phyloP scores from a whole-genome alignment of 2,329 filamentous ascomycete species.

The Neonectria hederae region DNA sequence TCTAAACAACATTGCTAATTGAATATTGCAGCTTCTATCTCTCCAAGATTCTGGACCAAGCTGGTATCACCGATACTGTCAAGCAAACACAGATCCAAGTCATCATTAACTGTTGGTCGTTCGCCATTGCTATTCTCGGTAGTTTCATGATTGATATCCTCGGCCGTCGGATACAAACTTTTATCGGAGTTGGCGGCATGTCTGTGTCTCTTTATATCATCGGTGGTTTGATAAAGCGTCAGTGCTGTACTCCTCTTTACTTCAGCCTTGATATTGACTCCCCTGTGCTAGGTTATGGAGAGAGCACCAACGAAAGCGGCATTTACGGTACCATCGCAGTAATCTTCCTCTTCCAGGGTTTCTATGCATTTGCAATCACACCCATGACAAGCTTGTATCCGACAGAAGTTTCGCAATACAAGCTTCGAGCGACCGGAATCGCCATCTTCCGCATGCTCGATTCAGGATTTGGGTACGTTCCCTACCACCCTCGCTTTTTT shows the following conservation, averaged over 20 bases:
- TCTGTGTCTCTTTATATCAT: conserved; percentile 35
- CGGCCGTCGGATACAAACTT: conserved; percentile 44
- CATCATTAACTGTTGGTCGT: conserved; percentile 50
- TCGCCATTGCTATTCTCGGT: conserved; percentile 45
- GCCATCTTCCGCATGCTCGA: conserved; percentile 44
- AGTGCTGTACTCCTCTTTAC: too few species aligned
- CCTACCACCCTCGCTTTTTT: not conserved
- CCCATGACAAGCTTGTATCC: conserved; percentile 48
- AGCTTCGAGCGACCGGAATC: conserved; percentile 45
- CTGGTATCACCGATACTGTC: conserved; percentile 41
- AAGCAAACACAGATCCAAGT: conserved; percentile 45
- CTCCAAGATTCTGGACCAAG: conserved; percentile 43
- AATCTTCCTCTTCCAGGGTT: conserved; percentile 48
- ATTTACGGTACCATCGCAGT: conserved; percentile 52
- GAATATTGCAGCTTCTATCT: conserved; percentile 38
- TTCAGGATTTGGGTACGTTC: conserved; percentile 41
- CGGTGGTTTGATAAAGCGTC: conserved; percentile 41
- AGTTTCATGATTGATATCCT: conserved; percentile 48
- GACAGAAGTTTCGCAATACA: conserved; percentile 46
- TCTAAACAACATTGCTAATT: not conserved
- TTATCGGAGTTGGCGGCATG: conserved; percentile 41
- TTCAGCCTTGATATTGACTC: not conserved
- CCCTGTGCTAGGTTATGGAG: conserved; percentile 41
- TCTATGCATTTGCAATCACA: conserved; percentile 47
- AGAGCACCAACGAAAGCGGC: conserved; percentile 48